Base-by-base conservation (phyloP, 768 basidiomycete genomes). In the Tricholoma bakamatsutake region DNA sequence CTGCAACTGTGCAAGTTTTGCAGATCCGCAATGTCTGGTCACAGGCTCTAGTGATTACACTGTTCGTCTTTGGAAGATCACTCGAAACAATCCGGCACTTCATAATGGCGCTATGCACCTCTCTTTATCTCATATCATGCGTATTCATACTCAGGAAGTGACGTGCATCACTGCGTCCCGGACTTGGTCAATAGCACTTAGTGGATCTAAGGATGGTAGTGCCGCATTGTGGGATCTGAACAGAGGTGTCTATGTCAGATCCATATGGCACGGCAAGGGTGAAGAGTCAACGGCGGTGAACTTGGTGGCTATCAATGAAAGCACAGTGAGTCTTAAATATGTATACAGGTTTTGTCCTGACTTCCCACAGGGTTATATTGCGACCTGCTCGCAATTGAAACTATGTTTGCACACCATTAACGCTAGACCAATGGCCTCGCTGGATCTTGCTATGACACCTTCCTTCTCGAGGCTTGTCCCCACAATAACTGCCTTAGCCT, bases 141-240 rank as follows among this genome's bases (percentile, higher is more conserved):
- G 90, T 12, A 83, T 89, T 13, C 94, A 95, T 61, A 83, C 80
- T 3, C 82, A 82, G 46, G 76, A 80, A 48, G 80, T 96, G 21
- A 67, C 76, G 1, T 87, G 81, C 61, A 76, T 96, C 13, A 73
- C 84, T 7, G 84, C 90, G 1, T 94, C 88, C 12, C 75, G 87
- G 42, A 71, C 85, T 1, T 96, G 94, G 94, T 90, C 90, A 1
- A 62, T 93, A 21, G 80, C 83, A 21, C 80, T 94, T 43, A 94
- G 90, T 60, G 92, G 92, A 9, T 89, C 90, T 13, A 79, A 81
- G 63, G 93, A 96, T 62, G 91, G 93, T 1, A 90, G 85, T 58
- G 91, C 88, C 0, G 87, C 87, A 3, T 55, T 96, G 3, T 97
- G 94, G 94, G 94, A 96, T 68, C 77, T 93, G 52, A 96, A 97